phyloP scores from a whole-genome alignment of 1,284 basidiomycete genomes.

The Cryptococcus floricola region DNA sequence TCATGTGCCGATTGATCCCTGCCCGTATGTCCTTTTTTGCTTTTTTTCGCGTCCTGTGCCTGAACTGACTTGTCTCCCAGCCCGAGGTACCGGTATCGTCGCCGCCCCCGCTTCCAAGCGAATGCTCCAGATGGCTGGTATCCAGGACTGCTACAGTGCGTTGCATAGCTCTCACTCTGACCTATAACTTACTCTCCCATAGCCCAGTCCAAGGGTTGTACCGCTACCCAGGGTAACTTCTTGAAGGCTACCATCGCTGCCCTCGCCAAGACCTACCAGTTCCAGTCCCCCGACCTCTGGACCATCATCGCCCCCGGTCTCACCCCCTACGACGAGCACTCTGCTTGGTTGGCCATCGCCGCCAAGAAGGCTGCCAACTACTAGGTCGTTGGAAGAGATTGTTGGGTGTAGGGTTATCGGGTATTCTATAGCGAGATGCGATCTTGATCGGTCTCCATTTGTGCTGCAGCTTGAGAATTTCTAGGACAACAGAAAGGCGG shows the following conservation, averaged over 20 bases:
- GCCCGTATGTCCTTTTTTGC: conserved; percentile 56
- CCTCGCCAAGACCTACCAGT: conserved; percentile 91
- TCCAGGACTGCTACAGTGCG: conserved; percentile 66
- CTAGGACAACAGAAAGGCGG: no score
- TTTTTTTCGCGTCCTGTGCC: not conserved
- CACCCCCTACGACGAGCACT: conserved; percentile 91
- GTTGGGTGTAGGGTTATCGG: not conserved
- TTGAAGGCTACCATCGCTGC: conserved; percentile 98
- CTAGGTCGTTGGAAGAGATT: conserved; percentile 50
- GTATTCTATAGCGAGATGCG: conserved; percentile 11
- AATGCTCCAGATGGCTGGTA: conserved; percentile 94
- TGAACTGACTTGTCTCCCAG: conserved; percentile 9
- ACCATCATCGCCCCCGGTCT: conserved; percentile 75
- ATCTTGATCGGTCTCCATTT: not conserved
- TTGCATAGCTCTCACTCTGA: conserved; percentile 26
- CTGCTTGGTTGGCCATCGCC: conserved; percentile 78
- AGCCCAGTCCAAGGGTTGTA: conserved; percentile 95
- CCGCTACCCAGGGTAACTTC: conserved; percentile 99
- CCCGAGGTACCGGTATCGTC: conserved; percentile 98
- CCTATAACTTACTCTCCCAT: conserved; percentile 53
- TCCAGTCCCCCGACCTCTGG: conserved; percentile 98
- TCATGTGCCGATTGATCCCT: conserved; percentile 98
- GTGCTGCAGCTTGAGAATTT: no score
- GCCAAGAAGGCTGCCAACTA: conserved; percentile 72
- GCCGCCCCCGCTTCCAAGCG: conserved; percentile 97